Conservation (phyloP, 2,329 filamentous ascomycete species). For the Pseudogymnoascus sp. region DNA sequence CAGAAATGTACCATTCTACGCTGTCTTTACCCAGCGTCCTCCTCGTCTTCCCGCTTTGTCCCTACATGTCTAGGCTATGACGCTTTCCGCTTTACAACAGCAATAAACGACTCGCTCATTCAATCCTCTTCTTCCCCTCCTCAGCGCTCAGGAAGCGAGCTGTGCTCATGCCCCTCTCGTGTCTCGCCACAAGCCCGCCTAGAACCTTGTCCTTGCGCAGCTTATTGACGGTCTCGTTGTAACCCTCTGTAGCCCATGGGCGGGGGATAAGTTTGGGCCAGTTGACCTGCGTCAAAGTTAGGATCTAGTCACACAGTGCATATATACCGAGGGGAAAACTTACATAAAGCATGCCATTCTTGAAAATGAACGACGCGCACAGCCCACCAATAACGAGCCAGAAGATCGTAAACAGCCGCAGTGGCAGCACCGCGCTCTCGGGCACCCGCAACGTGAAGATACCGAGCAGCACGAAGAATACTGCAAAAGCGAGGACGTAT, state of each 20-base stretch:
- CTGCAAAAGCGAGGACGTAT: constrained; percentile 74
- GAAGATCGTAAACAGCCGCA: constrained; percentile 73
- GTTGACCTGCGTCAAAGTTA: constrained; percentile 60
- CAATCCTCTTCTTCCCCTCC: constrained; percentile 97
- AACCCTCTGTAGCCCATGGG: constrained; percentile 77
- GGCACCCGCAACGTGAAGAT: constrained; percentile 64
- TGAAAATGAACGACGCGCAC: constrained; percentile 68
- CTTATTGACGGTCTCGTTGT: constrained; percentile 75
- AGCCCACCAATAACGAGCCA: constrained; percentile 65
- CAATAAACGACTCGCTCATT: constrained; percentile 38
- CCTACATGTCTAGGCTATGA: background rate
- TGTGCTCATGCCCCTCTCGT: constrained; percentile 78
- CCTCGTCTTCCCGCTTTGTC: background rate
- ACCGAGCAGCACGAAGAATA: constrained; percentile 74
- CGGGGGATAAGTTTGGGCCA: constrained; percentile 95
- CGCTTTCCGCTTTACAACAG: background rate
- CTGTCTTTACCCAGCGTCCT: background rate
- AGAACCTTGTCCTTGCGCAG: constrained; percentile 76
- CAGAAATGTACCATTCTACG: background rate
- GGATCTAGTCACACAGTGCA: background rate
- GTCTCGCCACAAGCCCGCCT: constrained; percentile 62
- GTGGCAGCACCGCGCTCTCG: constrained; percentile 67
- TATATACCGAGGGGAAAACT: constrained; percentile 39
- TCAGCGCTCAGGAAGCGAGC: constrained; percentile 77
- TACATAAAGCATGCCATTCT: constrained; percentile 89